Evolutionary conservation across 495 filamentous ascomycete species (phyloP), one percentile per base, ranked within the genome.

Genomic region (Penicillium flavigenum): DNA sequence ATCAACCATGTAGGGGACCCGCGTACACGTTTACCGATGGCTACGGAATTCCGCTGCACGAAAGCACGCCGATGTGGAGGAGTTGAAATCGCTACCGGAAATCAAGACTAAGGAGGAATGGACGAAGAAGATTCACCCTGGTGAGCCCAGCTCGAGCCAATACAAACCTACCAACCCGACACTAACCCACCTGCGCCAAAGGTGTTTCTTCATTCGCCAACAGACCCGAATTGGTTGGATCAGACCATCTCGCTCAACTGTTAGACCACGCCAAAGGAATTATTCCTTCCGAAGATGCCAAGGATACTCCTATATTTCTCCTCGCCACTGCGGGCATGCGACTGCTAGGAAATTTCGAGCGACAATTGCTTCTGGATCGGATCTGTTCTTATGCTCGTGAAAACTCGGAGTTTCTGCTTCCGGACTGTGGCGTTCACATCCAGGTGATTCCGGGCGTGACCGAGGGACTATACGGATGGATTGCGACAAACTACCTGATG

Each of bases 291-390:
- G 81, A 91, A 47, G 88, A 90, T 62, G 81, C 91, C 39, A 79
- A 84, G 51, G 84, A 94, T 50, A 98, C 94, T 0, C 95, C 94
- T 2, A 83, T 99, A 24, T 99, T 96, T 64, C 76, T 99, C 31
- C 88, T 98, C 60, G 94, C 94, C 31, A 99, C 94, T 5, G 94
- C 94, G n/a, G 94, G 94, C 22, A 91, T 99, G 87, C 88, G 94
- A 43, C 78, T 99, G 14, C 80, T 99, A n/a, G 86, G 86, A 19
- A 81, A 88, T 39, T 54, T 79, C 4, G 81, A 97, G 65, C 86
- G 88, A 47, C 80, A 82, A 26, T 78, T 84, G 0, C 76, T 99
- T 20, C 77, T 96, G 27, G 73, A 82, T 53, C 82, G 92, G 61
- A 87, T 96, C 11, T 99, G 94, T 74, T 80, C 85, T 9, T 98